phyloP scores from a whole-genome alignment of 768 basidiomycete species.

The Postia placenta region DNA sequence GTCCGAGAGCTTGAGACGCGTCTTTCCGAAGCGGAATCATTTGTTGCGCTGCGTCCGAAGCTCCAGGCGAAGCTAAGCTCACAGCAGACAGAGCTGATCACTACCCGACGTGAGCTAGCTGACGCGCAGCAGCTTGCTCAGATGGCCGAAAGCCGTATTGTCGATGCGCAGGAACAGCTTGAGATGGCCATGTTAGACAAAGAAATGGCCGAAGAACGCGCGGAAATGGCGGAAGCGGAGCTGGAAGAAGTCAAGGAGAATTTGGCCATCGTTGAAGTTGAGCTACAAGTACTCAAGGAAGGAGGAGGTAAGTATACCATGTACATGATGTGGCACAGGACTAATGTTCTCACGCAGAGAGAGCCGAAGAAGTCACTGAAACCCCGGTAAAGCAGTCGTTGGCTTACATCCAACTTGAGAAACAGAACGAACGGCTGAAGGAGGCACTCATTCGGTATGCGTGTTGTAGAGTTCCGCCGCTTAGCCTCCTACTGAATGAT shows the following conservation, averaged over 20 bases:
- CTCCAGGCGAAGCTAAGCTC: slow-evolving; percentile 82
- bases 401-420: slow-evolving; percentile 84
- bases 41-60: slow-evolving; percentile 82
- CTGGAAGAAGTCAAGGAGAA: slow-evolving; percentile 75
- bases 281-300: slow-evolving; percentile 72
- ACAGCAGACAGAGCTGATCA: slow-evolving; percentile 74
- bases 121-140: slow-evolving; percentile 73
- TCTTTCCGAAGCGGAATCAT: slow-evolving; percentile 79
- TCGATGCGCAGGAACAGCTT: slow-evolving; percentile 83
- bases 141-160: slow-evolving; percentile 59
- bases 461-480: too few species aligned
- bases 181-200: slow-evolving; percentile 96
- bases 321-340: neutral
- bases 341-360: neutral
- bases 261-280: slow-evolving; percentile 75
- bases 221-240: slow-evolving; percentile 74
- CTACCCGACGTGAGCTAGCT: slow-evolving; percentile 67
- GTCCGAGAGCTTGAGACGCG: slow-evolving; percentile 81
- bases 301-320: slow-evolving; percentile 27
- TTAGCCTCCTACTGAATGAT: neutral
- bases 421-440: slow-evolving; percentile 92
- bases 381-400: slow-evolving; percentile 47
- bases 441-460: slow-evolving; percentile 83
- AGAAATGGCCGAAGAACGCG: slow-evolving; percentile 92
- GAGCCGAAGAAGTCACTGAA: slow-evolving; percentile 18